phyloP scores from a whole-genome alignment of 225 moss, liverwort and hornwort genomes.

The Polytrichum formosum region DNA sequence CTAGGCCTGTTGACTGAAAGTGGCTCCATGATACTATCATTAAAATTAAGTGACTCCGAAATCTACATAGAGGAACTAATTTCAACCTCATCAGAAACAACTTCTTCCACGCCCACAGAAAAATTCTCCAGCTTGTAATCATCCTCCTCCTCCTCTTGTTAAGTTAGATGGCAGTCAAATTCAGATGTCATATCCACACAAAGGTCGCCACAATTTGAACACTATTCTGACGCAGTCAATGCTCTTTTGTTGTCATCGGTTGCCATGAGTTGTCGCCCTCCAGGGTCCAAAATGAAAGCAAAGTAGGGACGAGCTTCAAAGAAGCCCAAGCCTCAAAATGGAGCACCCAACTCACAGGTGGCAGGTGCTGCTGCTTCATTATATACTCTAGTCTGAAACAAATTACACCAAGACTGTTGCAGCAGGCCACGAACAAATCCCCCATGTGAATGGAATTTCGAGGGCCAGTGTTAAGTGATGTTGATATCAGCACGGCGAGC shows the following conservation, averaged over 20 bases:
- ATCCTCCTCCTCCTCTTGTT: not conserved
- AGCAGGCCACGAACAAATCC: not conserved
- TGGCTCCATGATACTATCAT: not conserved
- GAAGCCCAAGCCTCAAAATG: conserved; percentile 10
- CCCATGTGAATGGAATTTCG: not conserved
- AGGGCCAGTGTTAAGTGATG: conserved; percentile 13
- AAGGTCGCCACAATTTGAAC: not conserved
- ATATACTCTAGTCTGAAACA: conserved; percentile 1
- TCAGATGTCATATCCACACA: not conserved
- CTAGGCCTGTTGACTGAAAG: not conserved
- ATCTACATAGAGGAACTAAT: not conserved
- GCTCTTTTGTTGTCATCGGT: not conserved
- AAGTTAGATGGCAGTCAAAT: not conserved
- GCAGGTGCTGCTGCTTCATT: not conserved
- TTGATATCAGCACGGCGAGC: conserved; percentile 19
- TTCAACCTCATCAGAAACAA: not conserved
- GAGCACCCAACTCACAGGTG: conserved; percentile 2
- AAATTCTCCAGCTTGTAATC: not conserved
- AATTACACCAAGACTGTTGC: not conserved
- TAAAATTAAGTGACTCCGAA: not conserved
- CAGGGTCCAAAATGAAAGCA: too few species aligned
- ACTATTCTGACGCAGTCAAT: not conserved
- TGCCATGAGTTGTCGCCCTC: not conserved
- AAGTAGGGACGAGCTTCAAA: not conserved
- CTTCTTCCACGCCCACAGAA: not conserved